phyloP scores from a whole-genome alignment of 495 filamentous ascomycete species.

The Penicillium pulvis region DNA sequence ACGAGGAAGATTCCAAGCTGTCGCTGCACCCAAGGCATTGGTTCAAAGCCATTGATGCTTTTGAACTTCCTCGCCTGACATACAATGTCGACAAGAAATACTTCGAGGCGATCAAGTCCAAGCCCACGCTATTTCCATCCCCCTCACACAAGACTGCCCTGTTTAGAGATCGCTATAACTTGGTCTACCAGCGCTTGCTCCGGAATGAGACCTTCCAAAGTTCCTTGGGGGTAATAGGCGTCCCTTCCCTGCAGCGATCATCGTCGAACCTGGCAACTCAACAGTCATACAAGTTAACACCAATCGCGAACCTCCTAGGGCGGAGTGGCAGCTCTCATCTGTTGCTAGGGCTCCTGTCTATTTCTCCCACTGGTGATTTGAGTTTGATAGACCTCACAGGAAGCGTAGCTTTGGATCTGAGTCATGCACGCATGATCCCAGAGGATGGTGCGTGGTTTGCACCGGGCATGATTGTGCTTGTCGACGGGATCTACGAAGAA shows the following conservation, averaged over 20 bases:
- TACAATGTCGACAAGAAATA: slow-evolving; percentile 90
- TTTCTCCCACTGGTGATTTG: slow-evolving; percentile 79
- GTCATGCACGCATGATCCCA: slow-evolving; percentile 77
- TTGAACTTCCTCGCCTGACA: slow-evolving; percentile 80
- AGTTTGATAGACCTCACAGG: slow-evolving; percentile 85
- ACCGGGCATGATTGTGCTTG: slow-evolving; percentile 91
- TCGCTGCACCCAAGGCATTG: slow-evolving; percentile 68
- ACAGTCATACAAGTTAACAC: slow-evolving; percentile 84
- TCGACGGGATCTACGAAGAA: slow-evolving; percentile 94
- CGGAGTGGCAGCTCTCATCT: slow-evolving; percentile 84
- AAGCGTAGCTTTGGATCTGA: slow-evolving; percentile 79
- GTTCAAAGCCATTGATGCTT: slow-evolving; percentile 77
- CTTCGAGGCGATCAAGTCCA: slow-evolving; percentile 72
- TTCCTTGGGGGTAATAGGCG: slow-evolving; percentile 55
- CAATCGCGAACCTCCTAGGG: slow-evolving; percentile 90
- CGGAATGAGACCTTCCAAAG: slow-evolving; percentile 92
- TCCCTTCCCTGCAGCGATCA: slow-evolving; percentile 52
- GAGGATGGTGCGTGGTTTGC: slow-evolving; percentile 87
- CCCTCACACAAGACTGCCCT: slow-evolving; percentile 79
- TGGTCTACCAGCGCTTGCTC: slow-evolving; percentile 86
- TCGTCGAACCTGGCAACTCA: slow-evolving; percentile 53
- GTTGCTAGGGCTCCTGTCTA: slow-evolving; percentile 78
- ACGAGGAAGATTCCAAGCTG: slow-evolving; percentile 62
- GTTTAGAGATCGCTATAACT: slow-evolving; percentile 85
- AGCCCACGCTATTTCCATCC: slow-evolving; percentile 75